These are phyloP conservation scores for Xanthoparmelia taractica DNA, from an alignment of 495 filamentous ascomycete genomes.

Conservation along the genomic window DNA sequence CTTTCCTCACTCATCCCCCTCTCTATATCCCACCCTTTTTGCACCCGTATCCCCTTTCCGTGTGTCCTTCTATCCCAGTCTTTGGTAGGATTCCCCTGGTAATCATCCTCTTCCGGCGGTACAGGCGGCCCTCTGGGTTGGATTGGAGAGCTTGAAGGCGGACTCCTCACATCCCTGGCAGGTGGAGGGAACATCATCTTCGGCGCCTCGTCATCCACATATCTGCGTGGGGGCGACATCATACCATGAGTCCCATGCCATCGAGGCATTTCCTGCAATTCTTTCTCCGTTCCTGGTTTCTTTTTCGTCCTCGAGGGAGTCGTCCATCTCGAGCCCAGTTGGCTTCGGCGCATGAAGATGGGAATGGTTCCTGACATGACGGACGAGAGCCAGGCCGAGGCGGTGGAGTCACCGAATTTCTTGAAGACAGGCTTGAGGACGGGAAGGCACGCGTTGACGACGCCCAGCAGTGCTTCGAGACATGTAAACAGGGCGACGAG, in stretches of 20 bases:
- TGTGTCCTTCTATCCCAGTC: not conserved
- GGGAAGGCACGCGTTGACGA: constrained; percentile 24
- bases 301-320: not conserved
- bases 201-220: constrained; percentile 14
- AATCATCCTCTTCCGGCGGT: constrained; percentile 1
- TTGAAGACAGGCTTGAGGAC: constrained; percentile 23
- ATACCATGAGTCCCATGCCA: not conserved
- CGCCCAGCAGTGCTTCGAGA: constrained; percentile 21
- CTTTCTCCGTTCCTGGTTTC: not conserved
- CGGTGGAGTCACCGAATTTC: constrained; percentile 12
- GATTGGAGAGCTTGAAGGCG: not conserved
- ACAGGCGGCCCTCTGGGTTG: constrained; percentile 3
- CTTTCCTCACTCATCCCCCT: constrained; percentile 12
- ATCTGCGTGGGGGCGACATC: constrained; percentile 6
- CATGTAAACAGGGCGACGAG: constrained; percentile 17
- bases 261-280: not conserved
- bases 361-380: constrained; percentile 14
- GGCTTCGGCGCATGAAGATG: constrained; percentile 14
- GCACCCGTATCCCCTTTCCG: constrained; percentile 11
- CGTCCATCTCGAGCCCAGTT: constrained; percentile 7
- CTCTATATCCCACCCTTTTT: constrained; percentile 19
- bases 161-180: not conserved
- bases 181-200: constrained; percentile 15
- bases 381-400: constrained; percentile 10
- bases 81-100: not conserved